A percentile compares a stretch with the other conserved stretches of the same genome.
phyloP scores from a whole-genome alignment of 805 yeast genomes.

The Suhomyces sp. region DNA sequence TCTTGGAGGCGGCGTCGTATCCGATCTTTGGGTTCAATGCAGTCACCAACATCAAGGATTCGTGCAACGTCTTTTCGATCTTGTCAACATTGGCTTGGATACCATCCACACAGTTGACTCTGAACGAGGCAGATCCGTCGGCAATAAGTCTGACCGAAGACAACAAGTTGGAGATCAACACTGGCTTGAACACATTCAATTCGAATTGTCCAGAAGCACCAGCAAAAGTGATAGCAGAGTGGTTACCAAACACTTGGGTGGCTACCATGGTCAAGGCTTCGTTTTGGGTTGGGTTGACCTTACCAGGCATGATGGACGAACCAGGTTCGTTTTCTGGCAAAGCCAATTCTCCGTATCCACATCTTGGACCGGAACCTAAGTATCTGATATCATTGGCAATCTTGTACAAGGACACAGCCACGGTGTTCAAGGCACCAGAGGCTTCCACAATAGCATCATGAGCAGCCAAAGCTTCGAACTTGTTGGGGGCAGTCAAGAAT shows the following conservation, averaged over 20 bases:
- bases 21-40: slow-evolving; percentile 99
- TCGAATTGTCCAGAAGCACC: slow-evolving; percentile 99
- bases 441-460: slow-evolving; percentile 98
- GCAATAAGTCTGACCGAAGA: slow-evolving; percentile 84
- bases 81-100: slow-evolving; percentile 84
- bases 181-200: slow-evolving; percentile 97
- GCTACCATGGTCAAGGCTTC: slow-evolving; percentile 99
- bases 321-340: slow-evolving; percentile 99
- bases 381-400: slow-evolving; percentile 98
- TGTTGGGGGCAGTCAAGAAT: slow-evolving; percentile 95
- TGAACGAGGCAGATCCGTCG: slow-evolving; percentile 88
- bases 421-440: slow-evolving; percentile 93
- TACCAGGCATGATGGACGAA: slow-evolving; percentile 99
- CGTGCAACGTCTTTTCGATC: slow-evolving; percentile 84
- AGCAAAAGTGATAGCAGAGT: slow-evolving; percentile 90
- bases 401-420: slow-evolving; percentile 90
- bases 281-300: slow-evolving; percentile 98
- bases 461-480: slow-evolving; percentile 98
- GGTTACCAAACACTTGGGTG: slow-evolving; percentile 96
- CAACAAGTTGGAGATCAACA: slow-evolving; percentile 86
- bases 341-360: slow-evolving; percentile 95
- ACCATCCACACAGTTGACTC: slow-evolving; percentile 93
- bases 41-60: slow-evolving; percentile 96
- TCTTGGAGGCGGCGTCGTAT: slow-evolving; percentile 95
- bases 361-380: slow-evolving; percentile 98